A percentile compares a stretch with the other conserved stretches of the same genome.
Evolutionary conservation across 306 rosid genomes (phyloP).

Genomic region (Sesbania bispinosa): DNA sequence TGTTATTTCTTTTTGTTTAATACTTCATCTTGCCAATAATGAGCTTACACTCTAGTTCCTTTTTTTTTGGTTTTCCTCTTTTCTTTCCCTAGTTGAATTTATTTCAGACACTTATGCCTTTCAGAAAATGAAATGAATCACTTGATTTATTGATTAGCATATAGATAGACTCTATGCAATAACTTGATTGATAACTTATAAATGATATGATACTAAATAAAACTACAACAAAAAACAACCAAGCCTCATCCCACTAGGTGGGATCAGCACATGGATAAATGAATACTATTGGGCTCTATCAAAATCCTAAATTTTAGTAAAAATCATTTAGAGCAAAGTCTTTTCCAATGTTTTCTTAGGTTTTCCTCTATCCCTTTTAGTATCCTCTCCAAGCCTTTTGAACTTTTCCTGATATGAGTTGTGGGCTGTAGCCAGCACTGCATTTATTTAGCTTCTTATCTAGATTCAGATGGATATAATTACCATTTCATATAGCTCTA

Average conservation of each 20-base stretch:
- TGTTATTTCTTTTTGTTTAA: constrained; percentile 5
- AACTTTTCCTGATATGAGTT: background rate
- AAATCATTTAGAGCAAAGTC: background rate
- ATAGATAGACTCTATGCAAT: background rate
- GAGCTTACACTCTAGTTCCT: background rate
- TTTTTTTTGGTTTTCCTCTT: background rate
- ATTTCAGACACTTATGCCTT: constrained; percentile 13
- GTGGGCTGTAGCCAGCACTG: constrained; percentile 15
- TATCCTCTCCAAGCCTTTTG: constrained; percentile 1
- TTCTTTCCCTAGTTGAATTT: background rate
- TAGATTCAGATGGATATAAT: background rate
- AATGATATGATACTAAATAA: background rate
- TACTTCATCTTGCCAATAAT: background rate
- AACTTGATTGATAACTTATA: constrained; percentile 2
- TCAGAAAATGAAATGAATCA: background rate
- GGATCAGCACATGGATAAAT: background rate
- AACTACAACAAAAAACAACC: too few species aligned
- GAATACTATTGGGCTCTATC: background rate
- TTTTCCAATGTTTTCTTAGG: background rate
- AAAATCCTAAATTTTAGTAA: background rate
- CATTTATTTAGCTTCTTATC: constrained; percentile 10
- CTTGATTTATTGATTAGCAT: background rate
- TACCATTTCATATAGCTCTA: background rate
- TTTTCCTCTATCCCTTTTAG: constrained; percentile 13
- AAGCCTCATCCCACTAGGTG: background rate